Evolutionary conservation across 192 early-diverging fungal species (phyloP).

Genomic region (Entrophospora sp.): DNA sequence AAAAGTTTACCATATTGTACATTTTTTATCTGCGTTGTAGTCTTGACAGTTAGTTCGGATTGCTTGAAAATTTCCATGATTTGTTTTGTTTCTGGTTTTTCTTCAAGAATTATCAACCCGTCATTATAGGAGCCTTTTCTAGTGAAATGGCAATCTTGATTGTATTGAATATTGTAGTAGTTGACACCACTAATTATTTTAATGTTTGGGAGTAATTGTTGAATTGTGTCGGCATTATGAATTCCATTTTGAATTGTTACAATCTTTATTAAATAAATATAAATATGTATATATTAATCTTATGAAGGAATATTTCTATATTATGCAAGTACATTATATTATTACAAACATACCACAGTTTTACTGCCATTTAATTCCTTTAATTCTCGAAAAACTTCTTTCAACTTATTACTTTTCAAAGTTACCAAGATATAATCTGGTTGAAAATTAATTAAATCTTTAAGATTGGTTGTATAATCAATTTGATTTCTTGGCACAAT

Average conservation of each 20-base stretch:
- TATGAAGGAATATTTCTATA: too few relatives aligned
- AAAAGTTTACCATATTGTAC: neutral
- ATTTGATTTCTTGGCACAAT: neutral
- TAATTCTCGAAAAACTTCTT: neutral
- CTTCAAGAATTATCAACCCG: neutral
- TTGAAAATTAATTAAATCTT: neutral
- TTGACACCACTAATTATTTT: neutral
- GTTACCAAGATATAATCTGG: neutral
- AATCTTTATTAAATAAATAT: neutral
- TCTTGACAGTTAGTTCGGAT: neutral
- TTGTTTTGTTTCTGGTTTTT: neutral
- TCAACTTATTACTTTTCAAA: neutral
- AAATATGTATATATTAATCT: too few relatives aligned
- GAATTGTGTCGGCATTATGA: neutral
- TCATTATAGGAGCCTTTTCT: neutral
- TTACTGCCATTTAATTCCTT: neutral
- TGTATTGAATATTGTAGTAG: neutral
- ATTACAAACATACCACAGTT: neutral
- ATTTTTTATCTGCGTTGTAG: neutral
- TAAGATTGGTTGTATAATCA: neutral
- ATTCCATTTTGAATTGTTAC: neutral
- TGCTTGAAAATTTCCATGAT: neutral
- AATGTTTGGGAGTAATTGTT: neutral
- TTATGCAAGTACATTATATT: too few relatives aligned
- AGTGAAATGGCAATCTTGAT: neutral